Base-by-base conservation (phyloP, 768 basidiomycete species). In the Termitomyces sp. region DNA sequence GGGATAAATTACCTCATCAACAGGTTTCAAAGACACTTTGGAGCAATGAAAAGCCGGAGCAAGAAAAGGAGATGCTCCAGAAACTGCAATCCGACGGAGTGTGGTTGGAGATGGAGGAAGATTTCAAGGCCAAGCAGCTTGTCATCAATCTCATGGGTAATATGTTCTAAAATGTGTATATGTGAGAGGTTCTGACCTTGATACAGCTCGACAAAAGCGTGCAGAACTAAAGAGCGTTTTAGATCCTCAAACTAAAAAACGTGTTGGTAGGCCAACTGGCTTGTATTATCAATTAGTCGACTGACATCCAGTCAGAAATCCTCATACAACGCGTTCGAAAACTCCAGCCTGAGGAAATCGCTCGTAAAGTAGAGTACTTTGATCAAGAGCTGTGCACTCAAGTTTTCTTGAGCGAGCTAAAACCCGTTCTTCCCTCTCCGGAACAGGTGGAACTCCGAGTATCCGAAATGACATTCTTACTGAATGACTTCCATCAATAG, bases 81-180 rank as follows among this genome's bases (percentile, higher is more conserved):
- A 91, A 91, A 71, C 74, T 99, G 50, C 87, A 89, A 66, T 73
- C 77, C 53, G 91, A 94, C 66, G 93, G 95, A 47, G 86, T 99
- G 14, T 98, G 95, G 89, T 82, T 81, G 67, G 89, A 95, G 75
- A 98, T 99, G 91, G 95, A 98, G 71, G 90, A 96, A 68, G 95
- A 95, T 70, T 99, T 99, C 78, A 93, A 95, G 69, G 95, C 95
- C 18, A 95, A 95, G 73, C 93, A 97, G 70, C 79, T 95, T 50
- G 94, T 96, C 58, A 90, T 91, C 60, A 93, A 93, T 68, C 75
- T 95, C 12, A 85, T 97, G 78, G 89, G 93, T 93, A 69, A 78
- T 41, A n/a, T 62, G 60, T 53, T 60, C 26, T 41, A 56, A 46
- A 44, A 57, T 5, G 6, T 18, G 9, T 33, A 51, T 41, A 1